Conservation (phyloP, 2,329 filamentous ascomycete genomes). For the Pestalotiopsis sp. region DNA sequence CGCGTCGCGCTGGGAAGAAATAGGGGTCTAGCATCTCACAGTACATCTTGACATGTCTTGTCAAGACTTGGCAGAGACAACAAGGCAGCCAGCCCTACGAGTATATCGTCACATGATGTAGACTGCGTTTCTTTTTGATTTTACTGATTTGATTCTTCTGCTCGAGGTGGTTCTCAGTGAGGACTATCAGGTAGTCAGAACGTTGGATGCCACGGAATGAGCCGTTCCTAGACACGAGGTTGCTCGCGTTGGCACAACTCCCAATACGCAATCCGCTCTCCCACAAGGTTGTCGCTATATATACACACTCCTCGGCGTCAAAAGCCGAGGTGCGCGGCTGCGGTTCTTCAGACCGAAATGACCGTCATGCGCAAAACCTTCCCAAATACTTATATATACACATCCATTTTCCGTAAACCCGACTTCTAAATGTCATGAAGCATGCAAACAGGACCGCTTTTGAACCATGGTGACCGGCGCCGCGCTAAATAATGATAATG, state of each 20-base stretch:
- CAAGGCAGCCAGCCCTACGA: no score
- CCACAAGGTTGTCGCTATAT: background rate
- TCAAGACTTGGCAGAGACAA: background rate
- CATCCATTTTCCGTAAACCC: conserved; percentile 1
- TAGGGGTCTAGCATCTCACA: background rate
- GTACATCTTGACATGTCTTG: background rate
- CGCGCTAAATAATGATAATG: conserved; percentile 3
- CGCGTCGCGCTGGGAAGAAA: background rate
- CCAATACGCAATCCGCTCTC: background rate
- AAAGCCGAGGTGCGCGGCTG: background rate
- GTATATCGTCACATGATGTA: no score
- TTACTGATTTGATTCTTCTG: conserved; percentile 1
- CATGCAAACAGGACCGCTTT: conserved; percentile 11
- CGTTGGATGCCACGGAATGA: background rate
- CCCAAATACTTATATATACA: conserved; percentile 5
- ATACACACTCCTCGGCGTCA: background rate
- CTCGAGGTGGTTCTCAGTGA: background rate
- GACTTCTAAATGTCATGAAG: background rate
- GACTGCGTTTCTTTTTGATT: background rate
- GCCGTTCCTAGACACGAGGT: background rate
- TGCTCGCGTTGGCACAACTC: background rate
- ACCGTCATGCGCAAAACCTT: background rate
- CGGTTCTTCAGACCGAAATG: background rate
- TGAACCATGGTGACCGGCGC: conserved; percentile 3
- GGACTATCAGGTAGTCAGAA: no score